Evolutionary conservation across 1,139 yeast genomes (phyloP), one percentile per base, ranked within the genome.

Genomic region (Magnusiomyces sp.): DNA sequence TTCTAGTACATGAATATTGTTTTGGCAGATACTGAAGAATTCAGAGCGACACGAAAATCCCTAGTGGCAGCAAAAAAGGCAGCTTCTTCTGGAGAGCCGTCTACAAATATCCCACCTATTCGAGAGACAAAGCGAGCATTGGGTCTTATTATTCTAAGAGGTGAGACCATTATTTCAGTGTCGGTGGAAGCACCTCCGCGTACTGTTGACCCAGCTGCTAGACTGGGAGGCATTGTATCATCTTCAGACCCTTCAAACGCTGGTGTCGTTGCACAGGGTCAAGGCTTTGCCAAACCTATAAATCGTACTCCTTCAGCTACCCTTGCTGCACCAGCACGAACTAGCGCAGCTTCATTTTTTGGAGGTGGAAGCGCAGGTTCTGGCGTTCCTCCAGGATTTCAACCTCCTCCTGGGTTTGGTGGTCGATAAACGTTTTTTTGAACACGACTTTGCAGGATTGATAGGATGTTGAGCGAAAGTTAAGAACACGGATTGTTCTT

Each of bases 161-260:
- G 98, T 1, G 97, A 87, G 56, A 88, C 84, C 57, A 79, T 92
- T 32, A 80, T 92, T n/a, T 80, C 94, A 44, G 76, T 90, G 11
- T 79, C 84, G 37, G 83, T 89, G 33, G 95, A 88, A 62, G 80
- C 89, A 39, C 80, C 84, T 4, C 96, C 96, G 1, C 71, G 81
- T 3, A 67, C 75, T 32, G 77, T 74, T 51, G 67, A 70, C 13
- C 56, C 51, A 33, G 63, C 73, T 53, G 69, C 67, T 14, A 67
- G 64, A 17, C 56, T 58, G 20, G 61, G 71, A 43, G 81, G 81
- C 2, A 13, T 31, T 46, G 81, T 81, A 1, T 58, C 62, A 5
- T 66, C 72, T 13, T 31, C 17, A 67, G 69, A 50, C 73, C 79
- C 3, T 62, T 76, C 45, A 73, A 71, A 53, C 63, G 58, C 40